Percentiles rank a stretch among this genome's conserved stretches.
These are phyloP conservation scores for Cryptosporidium bovis DNA, from an alignment of 169 alveolate species.

Conservation along the genomic window DNA sequence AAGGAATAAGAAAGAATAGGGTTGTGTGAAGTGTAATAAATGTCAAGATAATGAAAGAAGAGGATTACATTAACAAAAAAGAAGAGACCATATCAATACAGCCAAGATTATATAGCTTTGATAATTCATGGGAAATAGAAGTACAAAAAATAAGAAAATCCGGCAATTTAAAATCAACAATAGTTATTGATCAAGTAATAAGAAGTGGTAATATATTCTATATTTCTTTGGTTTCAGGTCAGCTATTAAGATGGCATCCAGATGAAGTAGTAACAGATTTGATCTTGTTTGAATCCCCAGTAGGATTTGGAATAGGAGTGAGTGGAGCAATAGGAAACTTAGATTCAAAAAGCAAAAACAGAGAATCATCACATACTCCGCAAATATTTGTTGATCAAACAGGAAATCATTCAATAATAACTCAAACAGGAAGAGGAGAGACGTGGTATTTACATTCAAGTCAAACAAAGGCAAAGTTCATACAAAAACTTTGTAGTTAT, in stretches of 20 bases:
- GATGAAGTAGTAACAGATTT: slow-evolving; percentile 41
- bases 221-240: slow-evolving; percentile 56
- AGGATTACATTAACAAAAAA: neutral
- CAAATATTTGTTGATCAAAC: slow-evolving; percentile 59
- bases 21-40: no score
- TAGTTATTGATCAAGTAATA: slow-evolving; percentile 50
- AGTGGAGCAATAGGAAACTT: neutral
- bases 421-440: slow-evolving; percentile 26
- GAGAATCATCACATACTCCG: slow-evolving; percentile 18
- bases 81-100: slow-evolving; percentile 47
- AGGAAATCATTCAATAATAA: slow-evolving; percentile 53
- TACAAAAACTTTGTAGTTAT: slow-evolving; percentile 46
- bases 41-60: slow-evolving; percentile 7
- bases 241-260: slow-evolving; percentile 61
- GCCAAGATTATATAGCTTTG: slow-evolving; percentile 55
- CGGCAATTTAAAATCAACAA: slow-evolving; percentile 27
- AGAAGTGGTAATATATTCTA: slow-evolving; percentile 36
- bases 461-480: slow-evolving; percentile 27
- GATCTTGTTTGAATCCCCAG: slow-evolving; percentile 44
- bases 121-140: slow-evolving; percentile 59
- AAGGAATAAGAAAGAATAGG: no score
- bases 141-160: slow-evolving; percentile 6
- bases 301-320: slow-evolving; percentile 16
- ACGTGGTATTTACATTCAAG: slow-evolving; percentile 64
- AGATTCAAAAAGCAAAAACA: neutral